These are phyloP conservation scores for Corymbia citriodora DNA, from an alignment of 441 rosid species.

Conservation along the genomic window DNA sequence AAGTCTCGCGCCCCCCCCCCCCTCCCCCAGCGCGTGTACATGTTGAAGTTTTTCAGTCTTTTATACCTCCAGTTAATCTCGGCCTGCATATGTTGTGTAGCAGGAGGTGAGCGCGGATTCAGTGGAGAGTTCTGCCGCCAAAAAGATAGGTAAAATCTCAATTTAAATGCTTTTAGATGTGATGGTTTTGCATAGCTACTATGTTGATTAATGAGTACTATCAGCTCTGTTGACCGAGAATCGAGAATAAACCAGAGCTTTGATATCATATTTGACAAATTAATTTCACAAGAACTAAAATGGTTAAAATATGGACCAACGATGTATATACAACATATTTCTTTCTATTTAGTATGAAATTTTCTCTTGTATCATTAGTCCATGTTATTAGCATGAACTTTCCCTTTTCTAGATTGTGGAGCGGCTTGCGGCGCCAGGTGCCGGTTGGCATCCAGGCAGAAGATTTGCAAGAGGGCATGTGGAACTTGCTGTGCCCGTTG, in stretches of 20 bases:
- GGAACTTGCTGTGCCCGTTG: conserved; percentile 40
- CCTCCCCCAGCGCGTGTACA: neutral
- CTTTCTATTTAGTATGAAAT: neutral
- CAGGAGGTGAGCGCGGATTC: neutral
- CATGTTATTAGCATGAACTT: neutral
- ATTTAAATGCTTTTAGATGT: neutral
- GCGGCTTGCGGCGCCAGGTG: conserved; percentile 30
- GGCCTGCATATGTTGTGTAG: neutral
- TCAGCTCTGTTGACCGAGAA: neutral
- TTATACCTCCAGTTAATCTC: neutral
- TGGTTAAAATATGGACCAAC: neutral
- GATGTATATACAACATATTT: neutral
- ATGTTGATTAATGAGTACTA: neutral
- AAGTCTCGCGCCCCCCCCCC: neutral
- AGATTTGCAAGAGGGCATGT: conserved; percentile 36
- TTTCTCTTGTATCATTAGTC: neutral
- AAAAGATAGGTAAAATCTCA: neutral
- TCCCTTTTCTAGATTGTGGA: conserved; percentile 16
- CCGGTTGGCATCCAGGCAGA: conserved; percentile 23
- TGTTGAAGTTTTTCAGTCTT: neutral
- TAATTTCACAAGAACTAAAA: neutral
- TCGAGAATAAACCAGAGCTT: neutral
- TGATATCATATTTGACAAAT: neutral
- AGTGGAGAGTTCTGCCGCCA: neutral
- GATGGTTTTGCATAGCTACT: neutral